These are phyloP conservation scores for Aurinia saxatilis DNA, from an alignment of 345 rosid species.

Conservation along the genomic window DNA sequence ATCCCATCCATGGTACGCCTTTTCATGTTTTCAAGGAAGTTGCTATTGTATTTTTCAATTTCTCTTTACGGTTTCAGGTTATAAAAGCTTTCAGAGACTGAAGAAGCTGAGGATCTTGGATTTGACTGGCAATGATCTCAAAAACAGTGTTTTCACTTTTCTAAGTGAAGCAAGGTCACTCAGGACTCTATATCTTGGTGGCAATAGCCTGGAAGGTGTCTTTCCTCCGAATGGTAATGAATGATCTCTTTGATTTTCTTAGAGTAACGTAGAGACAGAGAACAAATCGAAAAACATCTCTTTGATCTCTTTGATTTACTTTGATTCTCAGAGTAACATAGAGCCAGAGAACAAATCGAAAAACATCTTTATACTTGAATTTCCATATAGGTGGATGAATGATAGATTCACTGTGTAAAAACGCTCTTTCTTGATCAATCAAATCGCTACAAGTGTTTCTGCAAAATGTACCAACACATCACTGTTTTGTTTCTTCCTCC, in stretches of 20 bases:
- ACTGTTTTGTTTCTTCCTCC: too few species aligned
- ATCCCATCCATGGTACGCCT: constrained; percentile 3
- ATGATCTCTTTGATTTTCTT: neutral
- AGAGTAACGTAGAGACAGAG: too few species aligned
- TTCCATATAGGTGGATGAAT: too few species aligned
- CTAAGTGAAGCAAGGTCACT: neutral
- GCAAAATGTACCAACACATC: too few species aligned
- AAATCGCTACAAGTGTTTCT: too few species aligned
- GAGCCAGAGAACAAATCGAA: too few species aligned
- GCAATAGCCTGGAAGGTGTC: neutral
- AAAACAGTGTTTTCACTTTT: neutral
- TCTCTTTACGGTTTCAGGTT: neutral
- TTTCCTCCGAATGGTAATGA: neutral
- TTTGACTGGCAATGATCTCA: neutral
- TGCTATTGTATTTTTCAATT: neutral
- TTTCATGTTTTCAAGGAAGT: neutral
- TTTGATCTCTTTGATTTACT: too few species aligned
- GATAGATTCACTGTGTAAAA: too few species aligned
- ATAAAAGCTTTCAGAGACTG: neutral
- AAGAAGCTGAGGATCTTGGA: neutral
- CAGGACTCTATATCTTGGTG: neutral
- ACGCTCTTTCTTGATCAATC: too few species aligned
- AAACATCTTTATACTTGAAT: too few species aligned
- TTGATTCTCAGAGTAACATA: too few species aligned
- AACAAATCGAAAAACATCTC: too few species aligned